Percentiles rank a stretch among this genome's conserved stretches.
Conservation (phyloP, 2,329 filamentous ascomycete species). For the Metarhizium rileyi region DNA sequence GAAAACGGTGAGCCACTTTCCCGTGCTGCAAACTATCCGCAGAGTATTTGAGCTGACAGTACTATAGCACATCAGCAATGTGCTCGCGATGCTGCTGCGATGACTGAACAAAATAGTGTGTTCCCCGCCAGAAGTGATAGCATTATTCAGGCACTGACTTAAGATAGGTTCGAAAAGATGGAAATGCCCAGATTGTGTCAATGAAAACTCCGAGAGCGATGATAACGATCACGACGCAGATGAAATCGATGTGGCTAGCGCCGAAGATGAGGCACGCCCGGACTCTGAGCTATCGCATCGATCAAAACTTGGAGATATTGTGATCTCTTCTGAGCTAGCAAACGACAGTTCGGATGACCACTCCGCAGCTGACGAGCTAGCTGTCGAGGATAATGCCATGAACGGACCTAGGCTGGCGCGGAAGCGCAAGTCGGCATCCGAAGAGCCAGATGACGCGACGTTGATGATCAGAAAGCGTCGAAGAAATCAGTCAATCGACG, state of each 20-base stretch:
- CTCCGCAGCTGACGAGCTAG: slow-evolving; percentile 66
- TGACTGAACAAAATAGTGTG: slow-evolving; percentile 25
- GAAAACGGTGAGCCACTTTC: slow-evolving; percentile 61
- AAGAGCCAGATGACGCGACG: slow-evolving; percentile 48
- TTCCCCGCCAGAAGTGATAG: neutral
- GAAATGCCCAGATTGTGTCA: slow-evolving; percentile 42
- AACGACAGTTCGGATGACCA: slow-evolving; percentile 27
- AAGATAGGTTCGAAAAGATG: slow-evolving; percentile 32
- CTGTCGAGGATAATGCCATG: slow-evolving; percentile 61
- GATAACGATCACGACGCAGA: slow-evolving; percentile 22
- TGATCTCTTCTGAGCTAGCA: slow-evolving; percentile 29
- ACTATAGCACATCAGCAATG: slow-evolving; percentile 80
- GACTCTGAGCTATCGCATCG: slow-evolving; percentile 19
- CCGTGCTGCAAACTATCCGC: slow-evolving; percentile 12
- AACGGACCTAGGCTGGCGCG: slow-evolving; percentile 70
- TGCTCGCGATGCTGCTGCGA: slow-evolving; percentile 54
- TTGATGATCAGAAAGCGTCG: slow-evolving; percentile 44
- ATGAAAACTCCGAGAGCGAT: slow-evolving; percentile 17
- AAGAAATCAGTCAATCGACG: slow-evolving; percentile 36
- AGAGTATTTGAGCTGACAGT: slow-evolving; percentile 26
- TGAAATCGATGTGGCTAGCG: slow-evolving; percentile 16
- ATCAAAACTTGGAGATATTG: slow-evolving; percentile 31
- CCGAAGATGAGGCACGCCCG: slow-evolving; percentile 13
- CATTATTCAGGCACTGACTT: slow-evolving; percentile 14
- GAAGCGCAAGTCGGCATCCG: slow-evolving; percentile 74